These are phyloP conservation scores for Deinandra increscens DNA, from an alignment of 129 eudicot species.

Conservation along the genomic window DNA sequence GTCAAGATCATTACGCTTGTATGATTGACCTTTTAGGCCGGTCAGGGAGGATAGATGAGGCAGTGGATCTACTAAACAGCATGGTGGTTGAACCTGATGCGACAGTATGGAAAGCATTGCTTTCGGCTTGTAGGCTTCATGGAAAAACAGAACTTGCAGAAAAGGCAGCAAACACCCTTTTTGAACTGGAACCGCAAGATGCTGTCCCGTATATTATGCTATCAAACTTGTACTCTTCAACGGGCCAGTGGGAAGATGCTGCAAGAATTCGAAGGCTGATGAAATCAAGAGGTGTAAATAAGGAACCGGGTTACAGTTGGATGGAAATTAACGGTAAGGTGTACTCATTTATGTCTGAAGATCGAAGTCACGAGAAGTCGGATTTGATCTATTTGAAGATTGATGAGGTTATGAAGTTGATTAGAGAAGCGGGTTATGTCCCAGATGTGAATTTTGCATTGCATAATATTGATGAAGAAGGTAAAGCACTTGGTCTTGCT, in stretches of 20 bases:
- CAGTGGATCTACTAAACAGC: constrained; percentile 44
- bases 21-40: constrained; percentile 83
- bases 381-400: constrained; percentile 51
- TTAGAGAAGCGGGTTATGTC: constrained; percentile 64
- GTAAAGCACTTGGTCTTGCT: constrained; percentile 61
- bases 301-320: constrained; percentile 79
- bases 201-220: constrained; percentile 70
- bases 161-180: constrained; percentile 60
- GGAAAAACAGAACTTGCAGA: constrained; percentile 61
- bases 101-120: constrained; percentile 73
- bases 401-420: constrained; percentile 49
- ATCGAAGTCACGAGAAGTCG: constrained; percentile 46
- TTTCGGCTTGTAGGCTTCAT: constrained; percentile 68
- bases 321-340: constrained; percentile 68
- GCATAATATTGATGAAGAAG: constrained; percentile 75
- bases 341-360: constrained; percentile 67
- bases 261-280: constrained; percentile 53
- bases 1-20: constrained; percentile 77
- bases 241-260: constrained; percentile 63
- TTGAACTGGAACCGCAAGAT: constrained; percentile 64
- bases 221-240: constrained; percentile 68
- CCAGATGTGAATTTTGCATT: constrained; percentile 73
- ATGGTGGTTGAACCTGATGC: constrained; percentile 67
- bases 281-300: constrained; percentile 54
- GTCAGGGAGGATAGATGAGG: constrained; percentile 63